A percentile compares a stretch with the other conserved stretches of the same genome.
Conservation (phyloP, 129 eudicot species). For the Pseudognaphalium luteoalbum region DNA sequence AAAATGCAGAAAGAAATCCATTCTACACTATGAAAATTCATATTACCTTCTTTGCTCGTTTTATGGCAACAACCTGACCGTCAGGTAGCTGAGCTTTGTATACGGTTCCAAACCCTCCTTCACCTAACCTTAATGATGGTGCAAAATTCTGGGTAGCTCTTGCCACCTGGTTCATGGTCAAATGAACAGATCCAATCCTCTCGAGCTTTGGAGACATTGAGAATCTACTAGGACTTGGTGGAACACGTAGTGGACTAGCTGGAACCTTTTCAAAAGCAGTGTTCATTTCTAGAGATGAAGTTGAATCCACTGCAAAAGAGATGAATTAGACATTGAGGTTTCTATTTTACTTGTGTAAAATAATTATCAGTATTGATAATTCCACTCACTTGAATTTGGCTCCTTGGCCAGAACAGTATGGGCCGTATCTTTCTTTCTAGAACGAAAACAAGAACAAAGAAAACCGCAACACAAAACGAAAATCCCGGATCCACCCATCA, state of each 20-base stretch:
- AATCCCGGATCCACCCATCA: conserved; percentile 59
- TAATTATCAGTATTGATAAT: neutral
- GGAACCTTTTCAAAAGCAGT: conserved; percentile 57
- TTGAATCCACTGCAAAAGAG: conserved; percentile 61
- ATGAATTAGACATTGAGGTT: neutral
- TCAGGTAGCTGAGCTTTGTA: conserved; percentile 78
- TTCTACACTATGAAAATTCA: neutral
- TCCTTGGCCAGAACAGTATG: conserved; percentile 61
- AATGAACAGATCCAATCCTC: conserved; percentile 76
- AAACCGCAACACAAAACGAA: conserved; percentile 54
- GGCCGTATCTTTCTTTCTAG: conserved; percentile 44
- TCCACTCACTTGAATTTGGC: conserved; percentile 68
- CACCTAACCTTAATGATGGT: conserved; percentile 65
- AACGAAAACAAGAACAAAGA: conserved; percentile 70
- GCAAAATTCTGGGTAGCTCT: conserved; percentile 86
- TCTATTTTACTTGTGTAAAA: conserved; percentile 11
- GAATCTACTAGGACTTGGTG: conserved; percentile 87
- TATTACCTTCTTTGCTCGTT: conserved; percentile 89
- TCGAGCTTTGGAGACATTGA: conserved; percentile 77
- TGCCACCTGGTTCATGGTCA: conserved; percentile 66
- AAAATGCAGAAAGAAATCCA: neutral
- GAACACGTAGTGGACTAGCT: conserved; percentile 68
- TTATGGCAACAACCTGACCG: conserved; percentile 83
- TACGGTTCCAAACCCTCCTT: conserved; percentile 93
- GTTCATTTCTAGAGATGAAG: conserved; percentile 66